Evolutionary conservation across 495 filamentous ascomycete genomes (phyloP).

Genomic region (Tuber indicum): DNA sequence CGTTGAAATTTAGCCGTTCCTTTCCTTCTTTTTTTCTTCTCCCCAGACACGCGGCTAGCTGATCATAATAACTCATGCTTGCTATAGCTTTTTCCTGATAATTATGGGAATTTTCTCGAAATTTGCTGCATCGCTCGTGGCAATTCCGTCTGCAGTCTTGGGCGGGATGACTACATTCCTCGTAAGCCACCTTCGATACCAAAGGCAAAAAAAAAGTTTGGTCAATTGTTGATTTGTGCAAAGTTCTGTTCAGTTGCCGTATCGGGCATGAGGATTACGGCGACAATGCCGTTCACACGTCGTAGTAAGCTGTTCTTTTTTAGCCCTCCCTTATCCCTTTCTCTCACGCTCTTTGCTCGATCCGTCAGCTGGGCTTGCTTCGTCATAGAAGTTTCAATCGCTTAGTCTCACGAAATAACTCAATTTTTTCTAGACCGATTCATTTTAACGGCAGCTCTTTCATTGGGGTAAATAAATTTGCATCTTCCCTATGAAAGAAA

Average conservation of each 20-base stretch:
- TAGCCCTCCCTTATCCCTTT: background rate
- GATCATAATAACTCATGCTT: constrained; percentile 34
- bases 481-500: constrained; percentile 47
- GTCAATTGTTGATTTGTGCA: background rate
- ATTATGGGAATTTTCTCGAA: constrained; percentile 80
- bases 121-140: constrained; percentile 78
- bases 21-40: background rate
- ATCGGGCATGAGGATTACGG: constrained; percentile 79
- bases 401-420: constrained; percentile 4
- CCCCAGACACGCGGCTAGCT: background rate
- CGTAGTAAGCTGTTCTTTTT: constrained; percentile 48
- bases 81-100: constrained; percentile 69
- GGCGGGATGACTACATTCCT: constrained; percentile 94
- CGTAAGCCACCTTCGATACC: constrained; percentile 10
- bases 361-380: background rate
- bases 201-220: background rate
- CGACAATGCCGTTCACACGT: constrained; percentile 68
- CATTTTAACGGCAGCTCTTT: constrained; percentile 70
- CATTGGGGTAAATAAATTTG: constrained; percentile 51
- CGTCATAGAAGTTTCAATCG: background rate
- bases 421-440: constrained; percentile 53
- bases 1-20: background rate
- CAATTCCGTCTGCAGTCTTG: constrained; percentile 73
- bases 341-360: background rate
- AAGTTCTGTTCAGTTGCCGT: constrained; percentile 72